A percentile compares a stretch with the other conserved stretches of the same genome.
Conservation (phyloP, 192 early-diverging fungal species). For the Podila clonocystis region DNA sequence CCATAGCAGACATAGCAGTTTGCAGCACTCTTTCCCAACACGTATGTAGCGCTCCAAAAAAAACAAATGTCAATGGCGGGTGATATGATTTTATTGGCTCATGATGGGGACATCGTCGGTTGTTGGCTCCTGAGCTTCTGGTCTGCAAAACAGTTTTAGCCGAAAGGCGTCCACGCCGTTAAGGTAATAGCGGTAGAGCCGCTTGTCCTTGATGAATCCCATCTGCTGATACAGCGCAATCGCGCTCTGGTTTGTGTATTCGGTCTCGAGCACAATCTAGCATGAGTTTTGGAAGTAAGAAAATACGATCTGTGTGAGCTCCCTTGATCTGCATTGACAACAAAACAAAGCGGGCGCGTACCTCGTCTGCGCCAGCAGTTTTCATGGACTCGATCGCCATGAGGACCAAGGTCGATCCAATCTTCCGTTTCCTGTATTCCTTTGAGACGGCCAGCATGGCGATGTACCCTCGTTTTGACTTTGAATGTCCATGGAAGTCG, state of each 20-base stretch:
- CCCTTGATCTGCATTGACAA: no score
- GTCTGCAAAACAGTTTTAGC: constrained; percentile 74
- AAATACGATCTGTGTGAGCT: neutral
- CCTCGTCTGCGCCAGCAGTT: constrained; percentile 81
- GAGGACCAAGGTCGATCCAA: constrained; percentile 81
- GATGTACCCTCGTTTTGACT: constrained; percentile 87
- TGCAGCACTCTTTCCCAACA: no score
- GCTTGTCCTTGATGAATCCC: constrained; percentile 94
- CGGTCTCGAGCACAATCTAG: constrained; percentile 90
- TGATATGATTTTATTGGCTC: no score
- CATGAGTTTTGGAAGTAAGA: neutral
- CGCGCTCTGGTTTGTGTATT: constrained; percentile 86
- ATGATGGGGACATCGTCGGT: no score
- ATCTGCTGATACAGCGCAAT: constrained; percentile 88
- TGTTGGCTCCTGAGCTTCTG: neutral
- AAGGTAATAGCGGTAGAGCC: constrained; percentile 91
- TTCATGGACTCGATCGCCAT: constrained; percentile 82
- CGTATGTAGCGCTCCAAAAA: no score
- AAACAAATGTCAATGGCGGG: no score
- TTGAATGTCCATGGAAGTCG: constrained; percentile 71
- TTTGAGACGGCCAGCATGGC: constrained; percentile 96
- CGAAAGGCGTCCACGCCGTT: constrained; percentile 93
- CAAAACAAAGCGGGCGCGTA: no score
- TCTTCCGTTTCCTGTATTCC: constrained; percentile 79
- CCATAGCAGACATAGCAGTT: no score